phyloP scores from a whole-genome alignment of 768 basidiomycete genomes.

The Amylocystis lapponica region DNA sequence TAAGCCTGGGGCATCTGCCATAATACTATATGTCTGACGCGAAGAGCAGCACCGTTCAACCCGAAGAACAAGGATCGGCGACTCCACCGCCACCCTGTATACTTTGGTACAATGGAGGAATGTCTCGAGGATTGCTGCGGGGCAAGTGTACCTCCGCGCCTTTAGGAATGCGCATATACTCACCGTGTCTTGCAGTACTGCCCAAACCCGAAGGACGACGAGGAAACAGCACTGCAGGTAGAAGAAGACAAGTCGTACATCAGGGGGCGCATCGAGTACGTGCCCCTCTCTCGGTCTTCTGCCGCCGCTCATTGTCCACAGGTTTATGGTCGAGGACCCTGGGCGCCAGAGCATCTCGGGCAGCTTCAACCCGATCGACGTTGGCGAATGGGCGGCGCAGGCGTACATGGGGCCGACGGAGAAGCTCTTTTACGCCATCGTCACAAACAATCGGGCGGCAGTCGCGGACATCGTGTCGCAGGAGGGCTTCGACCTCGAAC shows the following conservation, averaged over 20 bases:
- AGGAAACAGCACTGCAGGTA: conserved; percentile 46
- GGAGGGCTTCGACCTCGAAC: conserved; percentile 41
- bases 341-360: conserved; percentile 58
- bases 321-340: conserved; percentile 56
- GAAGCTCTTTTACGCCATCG: conserved; percentile 52
- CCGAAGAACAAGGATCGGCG: conserved; percentile 55
- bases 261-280: conserved; percentile 46
- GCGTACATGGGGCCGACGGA: conserved; percentile 52
- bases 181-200: too few relatives aligned
- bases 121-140: conserved; percentile 62
- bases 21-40: not conserved
- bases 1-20: conserved; percentile 18
- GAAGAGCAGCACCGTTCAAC: conserved; percentile 46
- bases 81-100: conserved; percentile 59
- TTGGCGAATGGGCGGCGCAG: conserved; percentile 58
- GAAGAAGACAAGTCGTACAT: conserved; percentile 50
- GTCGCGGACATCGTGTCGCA: conserved; percentile 34
- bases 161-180: too few relatives aligned
- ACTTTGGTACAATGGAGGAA: conserved; percentile 54
- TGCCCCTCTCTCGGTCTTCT: not conserved
- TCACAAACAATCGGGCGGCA: conserved; percentile 33
- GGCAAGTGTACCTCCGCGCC: conserved; percentile 26
- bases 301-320: conserved; percentile 18
- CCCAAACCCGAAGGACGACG: conserved; percentile 48
- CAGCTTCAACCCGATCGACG: conserved; percentile 62